Percentiles rank a stretch among this genome's conserved stretches.
Evolutionary conservation across 2,329 filamentous ascomycete species (phyloP).

Genomic region (Penicillium sp.): DNA sequence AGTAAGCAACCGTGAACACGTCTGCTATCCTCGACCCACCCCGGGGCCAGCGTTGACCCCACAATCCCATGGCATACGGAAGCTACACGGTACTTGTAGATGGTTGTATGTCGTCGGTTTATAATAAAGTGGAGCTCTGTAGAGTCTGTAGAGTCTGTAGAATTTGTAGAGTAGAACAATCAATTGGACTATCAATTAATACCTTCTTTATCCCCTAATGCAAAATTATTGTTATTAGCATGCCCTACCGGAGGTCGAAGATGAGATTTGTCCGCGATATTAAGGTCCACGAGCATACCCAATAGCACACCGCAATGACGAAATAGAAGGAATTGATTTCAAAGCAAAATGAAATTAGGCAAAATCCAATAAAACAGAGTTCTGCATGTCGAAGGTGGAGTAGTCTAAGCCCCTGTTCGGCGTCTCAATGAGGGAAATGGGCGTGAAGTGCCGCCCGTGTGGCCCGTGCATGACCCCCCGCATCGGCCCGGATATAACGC

Average conservation of each 20-base stretch:
- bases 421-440: slow-evolving; percentile 14
- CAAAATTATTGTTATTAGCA: no score
- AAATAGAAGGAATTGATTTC: neutral
- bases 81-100: no score
- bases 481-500: slow-evolving; percentile 6
- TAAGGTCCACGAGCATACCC: neutral
- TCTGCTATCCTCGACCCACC: neutral
- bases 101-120: no score
- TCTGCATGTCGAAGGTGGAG: neutral
- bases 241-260: no score
- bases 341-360: neutral
- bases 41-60: neutral
- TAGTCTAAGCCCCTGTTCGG: neutral
- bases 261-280: neutral
- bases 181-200: no score
- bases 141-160: no score
- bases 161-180: no score
- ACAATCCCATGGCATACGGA: neutral
- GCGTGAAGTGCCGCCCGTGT: neutral
- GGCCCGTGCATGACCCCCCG: slow-evolving; percentile 10
- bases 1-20: neutral
- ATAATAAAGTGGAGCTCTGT: no score
- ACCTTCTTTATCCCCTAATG: no score
- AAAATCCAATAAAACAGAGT: neutral
- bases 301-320: neutral